Evolutionary conservation across 805 yeast species (phyloP).

Genomic region (Monosporozyma yasuniensis): DNA sequence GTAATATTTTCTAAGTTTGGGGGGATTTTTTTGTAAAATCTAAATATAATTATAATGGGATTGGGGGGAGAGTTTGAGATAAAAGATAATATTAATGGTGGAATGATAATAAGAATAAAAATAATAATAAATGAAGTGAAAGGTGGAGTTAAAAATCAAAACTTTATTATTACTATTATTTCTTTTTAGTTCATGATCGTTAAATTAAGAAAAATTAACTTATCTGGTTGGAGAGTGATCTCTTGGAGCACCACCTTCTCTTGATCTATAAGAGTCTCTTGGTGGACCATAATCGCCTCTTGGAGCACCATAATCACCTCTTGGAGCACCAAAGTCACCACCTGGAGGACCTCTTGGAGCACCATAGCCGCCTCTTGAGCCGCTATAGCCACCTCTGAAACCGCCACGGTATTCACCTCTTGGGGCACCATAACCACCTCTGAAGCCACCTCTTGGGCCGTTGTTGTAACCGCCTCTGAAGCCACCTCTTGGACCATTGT

Average conservation of each 20-base stretch:
- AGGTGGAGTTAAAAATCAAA: no score
- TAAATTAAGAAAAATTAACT: constrained; percentile 17
- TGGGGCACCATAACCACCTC: constrained; percentile 25
- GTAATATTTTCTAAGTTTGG: not conserved
- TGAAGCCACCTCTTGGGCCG: constrained; percentile 30
- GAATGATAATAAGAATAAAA: not conserved
- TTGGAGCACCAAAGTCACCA: constrained; percentile 31
- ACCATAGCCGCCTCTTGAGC: constrained; percentile 49
- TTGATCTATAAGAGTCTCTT: constrained; percentile 32
- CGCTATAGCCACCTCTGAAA: constrained; percentile 41
- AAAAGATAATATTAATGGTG: not conserved
- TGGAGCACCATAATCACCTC: constrained; percentile 31
- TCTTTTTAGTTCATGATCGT: no score
- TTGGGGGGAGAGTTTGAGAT: not conserved
- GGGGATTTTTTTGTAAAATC: not conserved
- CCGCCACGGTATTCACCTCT: constrained; percentile 40
- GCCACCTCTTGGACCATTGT: constrained; percentile 37
- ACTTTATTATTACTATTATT: no score
- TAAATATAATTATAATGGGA: not conserved
- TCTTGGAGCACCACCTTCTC: constrained; percentile 30
- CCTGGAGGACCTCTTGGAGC: constrained; percentile 29
- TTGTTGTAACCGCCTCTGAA: constrained; percentile 28
- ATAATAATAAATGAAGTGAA: not conserved
- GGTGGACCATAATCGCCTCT: constrained; percentile 26
- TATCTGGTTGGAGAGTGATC: constrained; percentile 75